A percentile compares a stretch with the other conserved stretches of the same genome.
Evolutionary conservation across 1,139 yeast genomes (phyloP).

Genomic region (Suhomyces bribrorum): DNA sequence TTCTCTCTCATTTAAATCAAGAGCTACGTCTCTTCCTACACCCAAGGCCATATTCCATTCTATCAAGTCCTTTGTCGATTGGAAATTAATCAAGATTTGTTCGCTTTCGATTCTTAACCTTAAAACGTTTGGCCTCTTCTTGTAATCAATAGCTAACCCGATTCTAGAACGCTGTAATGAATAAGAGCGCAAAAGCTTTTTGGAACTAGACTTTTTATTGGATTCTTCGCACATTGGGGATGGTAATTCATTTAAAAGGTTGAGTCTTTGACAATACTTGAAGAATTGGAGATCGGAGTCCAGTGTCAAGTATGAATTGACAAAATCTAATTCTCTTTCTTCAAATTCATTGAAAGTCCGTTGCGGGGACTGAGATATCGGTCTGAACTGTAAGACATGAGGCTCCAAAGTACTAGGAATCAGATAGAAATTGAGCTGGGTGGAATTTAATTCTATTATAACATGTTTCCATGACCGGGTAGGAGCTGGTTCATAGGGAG

Average conservation of each 20-base stretch:
- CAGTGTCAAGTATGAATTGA: conserved; percentile 33
- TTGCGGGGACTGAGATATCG: conserved; percentile 14
- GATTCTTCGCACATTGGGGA: neutral
- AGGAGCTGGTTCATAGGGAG: conserved; percentile 65
- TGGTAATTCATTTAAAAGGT: conserved; percentile 13
- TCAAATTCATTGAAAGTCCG: conserved; percentile 19
- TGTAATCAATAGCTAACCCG: conserved; percentile 72
- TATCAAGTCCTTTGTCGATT: conserved; percentile 56
- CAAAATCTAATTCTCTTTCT: conserved; percentile 13
- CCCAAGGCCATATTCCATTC: conserved; percentile 64
- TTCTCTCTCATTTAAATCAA: conserved; percentile 60
- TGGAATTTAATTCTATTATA: conserved; percentile 69
- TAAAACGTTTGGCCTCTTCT: conserved; percentile 57
- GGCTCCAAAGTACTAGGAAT: conserved; percentile 39
- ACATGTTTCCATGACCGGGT: conserved; percentile 63
- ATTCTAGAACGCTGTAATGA: conserved; percentile 68
- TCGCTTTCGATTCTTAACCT: conserved; percentile 68
- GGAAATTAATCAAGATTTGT: conserved; percentile 61
- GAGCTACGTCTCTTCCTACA: conserved; percentile 63
- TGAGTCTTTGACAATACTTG: conserved; percentile 31
- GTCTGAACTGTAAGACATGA: conserved; percentile 25
- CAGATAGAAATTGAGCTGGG: conserved; percentile 66
- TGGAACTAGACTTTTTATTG: conserved; percentile 8
- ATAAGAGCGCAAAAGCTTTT: conserved; percentile 43
- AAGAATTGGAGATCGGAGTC: conserved; percentile 42